These are phyloP conservation scores for Candida oleophila DNA, from an alignment of 805 yeast species.

Conservation along the genomic window DNA sequence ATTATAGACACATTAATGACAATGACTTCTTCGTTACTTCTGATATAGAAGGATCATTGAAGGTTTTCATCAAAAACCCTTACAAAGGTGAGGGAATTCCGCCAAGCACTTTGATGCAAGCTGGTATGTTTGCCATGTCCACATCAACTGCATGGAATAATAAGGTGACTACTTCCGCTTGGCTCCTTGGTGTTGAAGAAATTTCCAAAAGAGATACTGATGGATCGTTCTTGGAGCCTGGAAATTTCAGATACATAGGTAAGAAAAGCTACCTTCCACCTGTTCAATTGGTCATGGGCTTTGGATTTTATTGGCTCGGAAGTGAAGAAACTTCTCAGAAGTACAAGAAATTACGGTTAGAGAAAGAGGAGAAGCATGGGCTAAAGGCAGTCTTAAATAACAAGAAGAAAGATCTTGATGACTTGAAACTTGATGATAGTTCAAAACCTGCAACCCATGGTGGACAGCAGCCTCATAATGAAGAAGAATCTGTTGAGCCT, in stretches of 20 bases:
- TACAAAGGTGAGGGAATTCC: conserved; percentile 69
- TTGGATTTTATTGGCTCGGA: conserved; percentile 74
- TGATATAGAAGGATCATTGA: conserved; percentile 70
- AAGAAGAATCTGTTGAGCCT: neutral
- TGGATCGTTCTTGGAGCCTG: conserved; percentile 57
- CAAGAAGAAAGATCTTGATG: conserved; percentile 38
- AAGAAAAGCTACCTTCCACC: conserved; percentile 68
- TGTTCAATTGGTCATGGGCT: conserved; percentile 85
- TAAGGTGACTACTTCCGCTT: conserved; percentile 77
- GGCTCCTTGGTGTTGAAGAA: conserved; percentile 74
- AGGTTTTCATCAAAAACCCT: conserved; percentile 82
- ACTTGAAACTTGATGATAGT: conserved; percentile 4
- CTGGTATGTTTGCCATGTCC: conserved; percentile 81
- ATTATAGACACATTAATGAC: conserved; percentile 70
- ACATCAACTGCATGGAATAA: conserved; percentile 89
- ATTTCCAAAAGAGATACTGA: conserved; percentile 70
- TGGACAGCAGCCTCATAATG: neutral
- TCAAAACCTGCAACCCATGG: neutral
- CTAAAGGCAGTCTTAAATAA: conserved; percentile 33
- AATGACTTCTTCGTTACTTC: conserved; percentile 73
- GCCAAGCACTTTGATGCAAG: conserved; percentile 85
- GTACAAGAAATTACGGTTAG: conserved; percentile 24
- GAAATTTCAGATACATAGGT: conserved; percentile 55
- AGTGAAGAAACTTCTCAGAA: conserved; percentile 52
- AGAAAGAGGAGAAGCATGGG: conserved; percentile 38